Percentiles rank a stretch among this genome's conserved stretches.
phyloP scores from a whole-genome alignment of 495 filamentous ascomycete species.

The Penicillium macrosclerotiorum region DNA sequence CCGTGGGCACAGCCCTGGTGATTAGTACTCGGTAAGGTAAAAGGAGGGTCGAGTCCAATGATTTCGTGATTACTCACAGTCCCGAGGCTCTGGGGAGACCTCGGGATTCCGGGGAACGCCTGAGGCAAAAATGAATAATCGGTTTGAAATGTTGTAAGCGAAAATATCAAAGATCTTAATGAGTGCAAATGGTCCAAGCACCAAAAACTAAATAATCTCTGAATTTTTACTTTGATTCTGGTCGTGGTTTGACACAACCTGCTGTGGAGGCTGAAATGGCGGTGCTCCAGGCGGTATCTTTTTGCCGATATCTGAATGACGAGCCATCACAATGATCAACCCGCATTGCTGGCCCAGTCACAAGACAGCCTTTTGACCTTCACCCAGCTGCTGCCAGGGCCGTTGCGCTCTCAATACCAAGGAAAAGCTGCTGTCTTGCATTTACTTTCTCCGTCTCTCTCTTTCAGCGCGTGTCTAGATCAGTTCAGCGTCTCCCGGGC shows the following conservation, averaged over 20 bases:
- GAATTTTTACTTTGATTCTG: no score
- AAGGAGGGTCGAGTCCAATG: slow-evolving; percentile 2
- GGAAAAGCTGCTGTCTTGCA: background rate
- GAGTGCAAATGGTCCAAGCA: no score
- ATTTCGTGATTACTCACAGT: slow-evolving; percentile 23
- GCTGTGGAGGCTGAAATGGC: slow-evolving; percentile 3
- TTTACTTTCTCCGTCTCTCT: background rate
- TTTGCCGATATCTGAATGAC: slow-evolving; percentile 7
- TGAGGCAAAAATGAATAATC: slow-evolving; percentile 5
- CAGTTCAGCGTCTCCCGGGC: slow-evolving; percentile 5
- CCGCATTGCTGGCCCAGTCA: background rate
- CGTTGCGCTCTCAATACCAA: background rate
- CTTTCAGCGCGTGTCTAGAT: background rate
- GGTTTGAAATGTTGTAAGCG: no score
- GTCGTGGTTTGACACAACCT: background rate
- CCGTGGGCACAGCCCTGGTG: background rate
- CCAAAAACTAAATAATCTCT: no score
- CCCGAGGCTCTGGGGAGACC: slow-evolving; percentile 12
- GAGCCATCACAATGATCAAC: slow-evolving; percentile 8
- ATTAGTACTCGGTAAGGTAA: background rate
- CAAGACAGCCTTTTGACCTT: background rate
- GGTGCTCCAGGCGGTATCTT: slow-evolving; percentile 6
- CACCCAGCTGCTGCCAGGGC: background rate
- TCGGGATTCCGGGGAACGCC: background rate
- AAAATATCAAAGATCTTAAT: no score